Percentiles rank a stretch among this genome's conserved stretches.
Evolutionary conservation across 2,329 filamentous ascomycete genomes (phyloP).

Genomic region (Arthrobotrys megalospora): DNA sequence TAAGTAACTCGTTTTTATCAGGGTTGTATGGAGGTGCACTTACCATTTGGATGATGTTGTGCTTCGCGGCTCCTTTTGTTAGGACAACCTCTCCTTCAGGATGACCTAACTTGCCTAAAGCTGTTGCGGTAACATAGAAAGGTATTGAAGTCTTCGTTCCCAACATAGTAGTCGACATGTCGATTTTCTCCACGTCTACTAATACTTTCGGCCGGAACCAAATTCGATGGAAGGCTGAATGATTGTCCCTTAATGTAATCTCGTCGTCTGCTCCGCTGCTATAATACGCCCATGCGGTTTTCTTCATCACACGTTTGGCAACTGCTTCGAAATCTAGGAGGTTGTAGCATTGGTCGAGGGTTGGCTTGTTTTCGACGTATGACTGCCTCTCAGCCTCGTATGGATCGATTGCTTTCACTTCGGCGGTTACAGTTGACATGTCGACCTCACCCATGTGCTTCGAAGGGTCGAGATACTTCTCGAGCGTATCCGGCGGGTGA

Average conservation of each 20-base stretch:
- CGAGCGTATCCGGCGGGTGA: conserved; percentile 87
- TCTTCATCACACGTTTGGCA: conserved; percentile 92
- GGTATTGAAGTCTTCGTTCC: conserved; percentile 86
- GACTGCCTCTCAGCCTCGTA: conserved; percentile 82
- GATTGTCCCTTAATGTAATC: conserved; percentile 91
- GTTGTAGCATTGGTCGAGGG: conserved; percentile 90
- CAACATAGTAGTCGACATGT: conserved; percentile 93
- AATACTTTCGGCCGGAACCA: conserved; percentile 94
- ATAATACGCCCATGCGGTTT: conserved; percentile 97
- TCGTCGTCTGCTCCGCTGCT: conserved; percentile 70
- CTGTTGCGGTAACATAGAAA: conserved; percentile 97
- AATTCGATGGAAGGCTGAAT: conserved; percentile 95
- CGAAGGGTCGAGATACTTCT: conserved; percentile 84
- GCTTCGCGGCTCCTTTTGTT: conserved; percentile 84
- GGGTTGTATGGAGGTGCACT: background rate
- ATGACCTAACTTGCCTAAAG: conserved; percentile 93
- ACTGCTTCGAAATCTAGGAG: conserved; percentile 96
- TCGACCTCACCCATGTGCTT: conserved; percentile 93
- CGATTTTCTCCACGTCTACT: conserved; percentile 88
- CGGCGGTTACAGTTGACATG: conserved; percentile 81
- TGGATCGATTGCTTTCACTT: conserved; percentile 77
- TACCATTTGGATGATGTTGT: conserved; percentile 92
- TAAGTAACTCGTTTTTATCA: background rate
- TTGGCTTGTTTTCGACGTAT: conserved; percentile 81
- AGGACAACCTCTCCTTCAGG: conserved; percentile 94